A percentile compares a stretch with the other conserved stretches of the same genome.
Conservation (phyloP, 2,329 filamentous ascomycete genomes). For the Curvularia hawaiiensis region DNA sequence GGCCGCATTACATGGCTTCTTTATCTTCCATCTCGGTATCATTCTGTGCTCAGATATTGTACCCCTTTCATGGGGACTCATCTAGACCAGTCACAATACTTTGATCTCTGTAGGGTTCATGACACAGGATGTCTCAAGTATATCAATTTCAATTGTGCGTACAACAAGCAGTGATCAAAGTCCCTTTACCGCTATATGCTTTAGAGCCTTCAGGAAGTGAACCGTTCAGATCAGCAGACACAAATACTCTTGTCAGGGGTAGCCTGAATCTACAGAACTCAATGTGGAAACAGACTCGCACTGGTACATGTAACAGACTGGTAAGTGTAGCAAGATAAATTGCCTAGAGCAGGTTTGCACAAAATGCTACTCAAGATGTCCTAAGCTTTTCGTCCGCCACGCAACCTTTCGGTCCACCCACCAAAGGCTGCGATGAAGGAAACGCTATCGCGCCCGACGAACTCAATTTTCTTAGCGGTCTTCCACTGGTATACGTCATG, state of each 20-base stretch:
- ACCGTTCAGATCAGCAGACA: neutral
- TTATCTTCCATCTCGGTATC: neutral
- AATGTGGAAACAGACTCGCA: neutral
- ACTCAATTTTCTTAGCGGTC: neutral
- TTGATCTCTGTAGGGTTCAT: neutral
- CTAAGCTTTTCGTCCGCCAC: neutral
- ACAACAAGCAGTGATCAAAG: neutral
- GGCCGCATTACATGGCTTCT: neutral
- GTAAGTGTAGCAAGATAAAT: neutral
- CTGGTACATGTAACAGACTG: neutral
- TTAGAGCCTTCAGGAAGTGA: neutral
- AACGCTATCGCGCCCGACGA: neutral
- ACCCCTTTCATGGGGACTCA: too few species aligned
- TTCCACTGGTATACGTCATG: neutral
- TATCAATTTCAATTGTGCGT: neutral
- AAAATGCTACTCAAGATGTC: neutral
- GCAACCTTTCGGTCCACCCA: neutral
- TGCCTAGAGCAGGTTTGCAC: neutral
- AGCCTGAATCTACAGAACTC: neutral
- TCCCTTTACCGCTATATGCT: neutral
- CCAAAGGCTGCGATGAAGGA: neutral
- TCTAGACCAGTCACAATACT: neutral
- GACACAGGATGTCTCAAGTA: neutral
- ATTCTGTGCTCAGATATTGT: neutral
- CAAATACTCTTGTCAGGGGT: neutral